These are phyloP conservation scores for Dendrocalamus sinicus DNA, from an alignment of 176 grass and related monocot species.

Conservation along the genomic window DNA sequence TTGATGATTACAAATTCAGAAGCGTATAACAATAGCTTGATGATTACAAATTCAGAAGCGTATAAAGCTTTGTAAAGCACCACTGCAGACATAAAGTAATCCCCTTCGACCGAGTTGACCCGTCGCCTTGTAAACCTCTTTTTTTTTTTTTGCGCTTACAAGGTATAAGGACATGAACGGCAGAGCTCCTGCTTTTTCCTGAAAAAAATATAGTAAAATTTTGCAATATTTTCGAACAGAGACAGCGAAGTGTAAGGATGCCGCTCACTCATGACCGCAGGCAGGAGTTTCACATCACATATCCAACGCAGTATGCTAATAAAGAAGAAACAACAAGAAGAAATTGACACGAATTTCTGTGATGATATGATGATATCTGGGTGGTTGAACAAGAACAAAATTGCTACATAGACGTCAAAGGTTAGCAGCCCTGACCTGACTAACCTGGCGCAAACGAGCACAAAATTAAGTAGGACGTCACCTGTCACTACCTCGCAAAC, in stretches of 20 bases:
- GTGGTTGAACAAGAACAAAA: constrained; percentile 36
- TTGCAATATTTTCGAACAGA: too few species aligned
- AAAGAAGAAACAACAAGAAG: neutral
- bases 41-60: neutral
- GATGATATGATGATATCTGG: neutral
- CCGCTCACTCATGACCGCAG: neutral
- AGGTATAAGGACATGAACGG: too few species aligned
- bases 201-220: too few species aligned
- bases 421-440: neutral
- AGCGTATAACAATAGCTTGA: neutral
- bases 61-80: too few species aligned
- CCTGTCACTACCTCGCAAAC: neutral
- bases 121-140: too few species aligned
- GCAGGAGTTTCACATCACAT: neutral
- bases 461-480: constrained; percentile 10
- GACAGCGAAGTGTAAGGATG: too few species aligned
- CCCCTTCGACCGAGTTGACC: too few species aligned
- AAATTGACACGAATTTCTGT: neutral
- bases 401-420: neutral
- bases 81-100: neutral
- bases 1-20: neutral
- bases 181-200: too few species aligned
- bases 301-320: neutral
- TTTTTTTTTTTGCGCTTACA: too few species aligned
- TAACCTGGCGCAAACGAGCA: neutral